Conservation (phyloP, 176 grass and related monocot species). For the Eleusine coracana region DNA sequence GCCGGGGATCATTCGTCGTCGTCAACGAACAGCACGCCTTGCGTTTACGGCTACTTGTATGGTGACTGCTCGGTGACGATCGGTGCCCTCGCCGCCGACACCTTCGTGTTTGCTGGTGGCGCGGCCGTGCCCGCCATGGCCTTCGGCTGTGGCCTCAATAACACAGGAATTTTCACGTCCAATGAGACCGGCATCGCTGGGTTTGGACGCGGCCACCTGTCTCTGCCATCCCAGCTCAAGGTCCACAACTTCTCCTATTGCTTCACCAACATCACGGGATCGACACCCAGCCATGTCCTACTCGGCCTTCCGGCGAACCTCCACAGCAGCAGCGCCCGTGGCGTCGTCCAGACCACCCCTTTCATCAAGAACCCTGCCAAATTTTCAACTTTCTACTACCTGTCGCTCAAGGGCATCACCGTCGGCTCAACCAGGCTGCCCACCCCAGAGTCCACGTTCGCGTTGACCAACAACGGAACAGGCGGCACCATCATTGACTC, state of each 20-base stretch:
- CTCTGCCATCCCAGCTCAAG: slow-evolving; percentile 54
- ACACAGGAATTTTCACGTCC: slow-evolving; percentile 34
- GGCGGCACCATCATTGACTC: no score
- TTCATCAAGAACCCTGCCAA: not conserved
- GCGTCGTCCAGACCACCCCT: not conserved
- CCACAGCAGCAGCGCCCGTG: not conserved
- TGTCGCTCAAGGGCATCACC: slow-evolving; percentile 40
- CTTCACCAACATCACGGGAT: slow-evolving; percentile 36
- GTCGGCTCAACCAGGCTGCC: slow-evolving; percentile 40
- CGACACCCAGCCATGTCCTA: slow-evolving; percentile 31
- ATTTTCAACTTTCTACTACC: slow-evolving; percentile 9
- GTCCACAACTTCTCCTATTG: slow-evolving; percentile 54
- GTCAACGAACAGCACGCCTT: not conserved
- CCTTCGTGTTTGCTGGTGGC: slow-evolving; percentile 8
- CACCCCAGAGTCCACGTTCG: slow-evolving; percentile 35
- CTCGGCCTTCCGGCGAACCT: slow-evolving; percentile 38
- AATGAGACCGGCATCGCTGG: slow-evolving; percentile 58
- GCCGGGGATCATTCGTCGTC: not conserved
- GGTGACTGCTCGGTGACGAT: slow-evolving; percentile 30
- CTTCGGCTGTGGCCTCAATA: slow-evolving; percentile 47
- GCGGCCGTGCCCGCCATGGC: slow-evolving; percentile 1
- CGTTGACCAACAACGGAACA: no score
- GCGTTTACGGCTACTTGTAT: slow-evolving; percentile 28
- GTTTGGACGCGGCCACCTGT: slow-evolving; percentile 33
- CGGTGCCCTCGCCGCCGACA: slow-evolving; percentile 37